phyloP scores from a whole-genome alignment of 306 rosid species.

The Astragalus membranaceus region DNA sequence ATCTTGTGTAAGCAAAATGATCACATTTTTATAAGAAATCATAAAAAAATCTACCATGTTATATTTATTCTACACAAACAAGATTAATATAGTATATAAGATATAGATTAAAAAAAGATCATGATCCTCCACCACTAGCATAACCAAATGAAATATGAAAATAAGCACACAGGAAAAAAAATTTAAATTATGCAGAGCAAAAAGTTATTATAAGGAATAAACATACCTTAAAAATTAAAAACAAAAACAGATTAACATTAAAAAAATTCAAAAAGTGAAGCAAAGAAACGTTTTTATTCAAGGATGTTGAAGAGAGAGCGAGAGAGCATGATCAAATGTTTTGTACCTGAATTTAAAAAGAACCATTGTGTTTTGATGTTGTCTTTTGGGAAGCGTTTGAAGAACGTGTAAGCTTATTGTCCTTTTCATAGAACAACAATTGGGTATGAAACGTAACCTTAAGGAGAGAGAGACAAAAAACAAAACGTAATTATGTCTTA shows the following conservation, averaged over 20 bases:
- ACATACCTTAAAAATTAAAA: neutral
- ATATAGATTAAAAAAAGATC: neutral
- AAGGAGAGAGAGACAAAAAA: neutral
- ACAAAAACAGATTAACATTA: neutral
- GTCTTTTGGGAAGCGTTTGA: slow-evolving; percentile 10
- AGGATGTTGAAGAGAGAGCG: neutral
- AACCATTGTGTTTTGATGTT: slow-evolving; percentile 20
- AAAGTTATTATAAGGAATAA: neutral
- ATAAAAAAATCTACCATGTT: neutral
- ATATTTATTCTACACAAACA: neutral
- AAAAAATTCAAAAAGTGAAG: neutral
- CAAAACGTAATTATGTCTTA: neutral
- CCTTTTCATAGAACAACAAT: slow-evolving; percentile 21
- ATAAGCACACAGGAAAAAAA: neutral
- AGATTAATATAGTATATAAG: neutral
- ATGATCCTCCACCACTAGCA: slow-evolving; percentile 13
- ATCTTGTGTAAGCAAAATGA: neutral
- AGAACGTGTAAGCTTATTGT: slow-evolving; percentile 33
- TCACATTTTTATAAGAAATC: neutral
- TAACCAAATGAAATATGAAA: neutral
- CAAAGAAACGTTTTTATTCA: neutral
- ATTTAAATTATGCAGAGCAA: neutral
- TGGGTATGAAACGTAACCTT: slow-evolving; percentile 22
- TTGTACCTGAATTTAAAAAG: slow-evolving; percentile 21
- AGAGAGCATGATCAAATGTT: slow-evolving; percentile 7